Conservation (phyloP, 2,329 filamentous ascomycete species). For the Trichoderma arundinaceum region DNA sequence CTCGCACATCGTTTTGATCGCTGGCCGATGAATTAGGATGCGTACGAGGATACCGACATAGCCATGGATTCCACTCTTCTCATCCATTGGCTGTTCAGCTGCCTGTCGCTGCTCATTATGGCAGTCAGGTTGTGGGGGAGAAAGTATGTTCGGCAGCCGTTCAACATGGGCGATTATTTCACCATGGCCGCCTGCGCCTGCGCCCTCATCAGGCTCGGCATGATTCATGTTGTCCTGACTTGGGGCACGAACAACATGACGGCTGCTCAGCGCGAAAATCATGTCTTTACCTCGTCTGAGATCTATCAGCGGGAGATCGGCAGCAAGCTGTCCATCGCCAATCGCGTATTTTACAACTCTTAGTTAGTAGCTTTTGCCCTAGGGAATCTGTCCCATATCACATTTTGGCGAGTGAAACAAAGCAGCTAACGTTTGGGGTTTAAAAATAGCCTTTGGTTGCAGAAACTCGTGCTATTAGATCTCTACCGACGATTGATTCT, state of each 20-base stretch:
- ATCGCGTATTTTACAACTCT: constrained; percentile 44
- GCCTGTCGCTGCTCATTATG: constrained; percentile 37
- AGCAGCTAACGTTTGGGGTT: not conserved
- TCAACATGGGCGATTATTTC: constrained; percentile 37
- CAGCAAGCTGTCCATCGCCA: constrained; percentile 44
- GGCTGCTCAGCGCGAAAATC: constrained; percentile 33
- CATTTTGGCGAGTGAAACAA: not conserved
- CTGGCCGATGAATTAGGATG: constrained; percentile 15
- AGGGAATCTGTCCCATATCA: not conserved
- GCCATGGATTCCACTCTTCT: constrained; percentile 34
- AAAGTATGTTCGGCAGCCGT: constrained; percentile 35
- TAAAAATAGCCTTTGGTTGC: constrained; percentile 39
- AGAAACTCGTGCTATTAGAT: constrained; percentile 41
- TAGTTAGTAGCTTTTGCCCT: constrained; percentile 40
- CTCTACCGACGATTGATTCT: constrained; percentile 38
- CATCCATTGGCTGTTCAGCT: constrained; percentile 39
- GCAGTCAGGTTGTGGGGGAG: constrained; percentile 34
- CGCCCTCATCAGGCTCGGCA: constrained; percentile 36
- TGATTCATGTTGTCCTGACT: constrained; percentile 45
- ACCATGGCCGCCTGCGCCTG: constrained; percentile 50
- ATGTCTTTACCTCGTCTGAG: constrained; percentile 41
- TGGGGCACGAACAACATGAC: constrained; percentile 48
- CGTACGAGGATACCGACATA: not conserved
- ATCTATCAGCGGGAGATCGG: constrained; percentile 45
- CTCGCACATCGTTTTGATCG: not conserved